Evolutionary conservation across 2,329 filamentous ascomycete species (phyloP).

Genomic region (Catunica adiposa): DNA sequence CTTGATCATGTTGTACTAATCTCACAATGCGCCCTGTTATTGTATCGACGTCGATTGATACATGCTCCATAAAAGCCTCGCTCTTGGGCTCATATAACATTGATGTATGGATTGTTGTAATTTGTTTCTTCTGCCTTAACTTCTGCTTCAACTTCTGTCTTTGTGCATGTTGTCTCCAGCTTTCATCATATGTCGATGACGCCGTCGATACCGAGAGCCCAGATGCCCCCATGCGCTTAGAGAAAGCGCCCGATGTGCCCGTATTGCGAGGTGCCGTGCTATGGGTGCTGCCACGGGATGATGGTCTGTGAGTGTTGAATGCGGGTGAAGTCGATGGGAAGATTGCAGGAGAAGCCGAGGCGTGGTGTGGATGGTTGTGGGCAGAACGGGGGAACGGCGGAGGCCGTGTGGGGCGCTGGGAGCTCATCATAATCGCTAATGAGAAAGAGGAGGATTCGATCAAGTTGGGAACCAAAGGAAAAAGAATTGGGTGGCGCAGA

Average conservation of each 20-base stretch:
- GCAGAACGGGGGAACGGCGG: background rate
- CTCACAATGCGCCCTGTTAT: constrained; percentile 25
- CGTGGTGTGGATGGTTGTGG: constrained; percentile 1
- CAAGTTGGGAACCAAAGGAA: background rate
- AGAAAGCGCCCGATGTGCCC: background rate
- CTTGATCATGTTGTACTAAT: constrained; percentile 19
- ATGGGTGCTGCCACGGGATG: background rate
- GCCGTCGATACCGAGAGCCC: background rate
- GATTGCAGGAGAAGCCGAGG: background rate
- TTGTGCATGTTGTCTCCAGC: constrained; percentile 5
- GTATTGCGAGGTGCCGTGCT: background rate
- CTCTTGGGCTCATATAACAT: constrained; percentile 30
- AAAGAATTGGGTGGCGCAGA: background rate
- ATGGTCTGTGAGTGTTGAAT: background rate
- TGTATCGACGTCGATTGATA: constrained; percentile 27
- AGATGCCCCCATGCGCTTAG: background rate
- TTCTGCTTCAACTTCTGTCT: constrained; percentile 3
- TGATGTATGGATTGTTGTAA: constrained; percentile 27
- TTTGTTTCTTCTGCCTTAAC: constrained; percentile 6
- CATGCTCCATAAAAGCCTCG: constrained; percentile 25
- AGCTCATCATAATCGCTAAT: background rate
- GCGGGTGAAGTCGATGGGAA: background rate
- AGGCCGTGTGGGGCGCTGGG: background rate
- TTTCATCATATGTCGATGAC: background rate
- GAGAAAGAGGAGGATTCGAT: background rate